Base-by-base conservation (phyloP, 495 filamentous ascomycete genomes). In the Podospora australis region DNA sequence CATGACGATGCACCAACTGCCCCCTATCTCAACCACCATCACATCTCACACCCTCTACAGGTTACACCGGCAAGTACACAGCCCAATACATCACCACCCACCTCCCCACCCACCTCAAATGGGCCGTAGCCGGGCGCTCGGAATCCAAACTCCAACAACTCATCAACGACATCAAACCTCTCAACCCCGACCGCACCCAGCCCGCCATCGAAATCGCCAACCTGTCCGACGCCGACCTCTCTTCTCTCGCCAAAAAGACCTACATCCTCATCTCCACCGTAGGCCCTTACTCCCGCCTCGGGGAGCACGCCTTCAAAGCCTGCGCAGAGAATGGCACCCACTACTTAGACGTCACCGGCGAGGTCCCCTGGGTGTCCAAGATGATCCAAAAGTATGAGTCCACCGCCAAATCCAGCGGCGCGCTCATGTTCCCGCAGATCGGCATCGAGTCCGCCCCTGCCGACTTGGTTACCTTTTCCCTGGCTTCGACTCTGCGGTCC, bases 331-430 rank as follows among this genome's bases (percentile, higher is more conserved):
- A 81, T 50, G 90, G 91, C 19, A 96, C 91, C 10, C 90, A 96
- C 63, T 96, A 96, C 62, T 70, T 97, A 35, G 91, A 96, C 70
- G 79, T 80, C 24, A 96, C 91, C 10, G 90, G 90, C 29, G 92
- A 98, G 62, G 78, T 80, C 6, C 85, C 87, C 6, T 98, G 86
- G 79, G 77, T 90, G 21, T 69, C 76, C 48, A 69, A 78, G 20
- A 92, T 96, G 74, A 80, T 96, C 46, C 73, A 81, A 14, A 86
- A 88, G 54, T 92, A 95, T 59, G 78, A 91, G 49, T 73, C 80
- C 10, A 75, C 68, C 1, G 92, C 92, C 13, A 81, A 89, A 58
- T 63, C 66, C 11, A 89, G 74, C 51, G 85, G 86, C 38, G 86
- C 88, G 21, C 85, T 92, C 64, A 85, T 96, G 48, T 89, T 98